These are phyloP conservation scores for Nigrograna mackinnonii DNA, from an alignment of 2,329 filamentous ascomycete species.

Conservation along the genomic window DNA sequence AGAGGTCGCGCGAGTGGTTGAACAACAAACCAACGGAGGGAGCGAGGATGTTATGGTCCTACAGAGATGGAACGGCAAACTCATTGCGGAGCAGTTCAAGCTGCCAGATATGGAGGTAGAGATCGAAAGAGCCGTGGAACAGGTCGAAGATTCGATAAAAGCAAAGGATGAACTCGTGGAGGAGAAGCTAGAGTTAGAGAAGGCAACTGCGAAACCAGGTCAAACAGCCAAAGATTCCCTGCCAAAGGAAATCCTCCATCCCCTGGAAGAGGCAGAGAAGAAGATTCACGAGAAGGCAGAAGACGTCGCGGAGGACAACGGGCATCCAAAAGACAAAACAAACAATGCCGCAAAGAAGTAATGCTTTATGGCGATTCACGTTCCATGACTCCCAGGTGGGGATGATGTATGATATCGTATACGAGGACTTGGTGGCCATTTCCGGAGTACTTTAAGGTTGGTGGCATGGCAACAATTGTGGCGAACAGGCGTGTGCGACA, in stretches of 20 bases:
- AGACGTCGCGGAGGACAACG: slow-evolving; percentile 21
- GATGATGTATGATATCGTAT: too few species aligned
- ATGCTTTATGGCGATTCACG: too few species aligned
- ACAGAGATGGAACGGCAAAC: slow-evolving; percentile 54
- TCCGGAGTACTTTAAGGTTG: too few species aligned
- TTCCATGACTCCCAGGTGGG: too few species aligned
- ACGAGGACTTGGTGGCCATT: too few species aligned
- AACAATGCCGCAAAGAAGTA: too few species aligned
- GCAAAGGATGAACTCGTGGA: slow-evolving; percentile 37
- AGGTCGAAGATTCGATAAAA: slow-evolving; percentile 51
- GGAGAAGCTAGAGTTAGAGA: slow-evolving; percentile 42
- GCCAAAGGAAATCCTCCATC: slow-evolving; percentile 27
- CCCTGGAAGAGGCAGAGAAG: slow-evolving; percentile 7
- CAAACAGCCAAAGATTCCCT: slow-evolving; percentile 31
- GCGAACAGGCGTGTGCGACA: too few species aligned
- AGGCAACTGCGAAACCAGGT: slow-evolving; percentile 27
- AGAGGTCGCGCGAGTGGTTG: slow-evolving; percentile 41
- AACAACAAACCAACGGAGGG: slow-evolving; percentile 44
- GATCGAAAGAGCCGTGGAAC: slow-evolving; percentile 56
- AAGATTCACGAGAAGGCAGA: slow-evolving; percentile 24
- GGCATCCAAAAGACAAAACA: too few species aligned
- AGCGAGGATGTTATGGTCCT: slow-evolving; percentile 53
- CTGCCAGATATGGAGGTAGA: slow-evolving; percentile 58
- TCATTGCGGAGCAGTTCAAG: slow-evolving; percentile 53
- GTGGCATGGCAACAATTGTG: too few species aligned